Percentiles rank a stretch among this genome's conserved stretches.
phyloP scores from a whole-genome alignment of 345 rosid genomes.

The Chamaenerion angustifolium region DNA sequence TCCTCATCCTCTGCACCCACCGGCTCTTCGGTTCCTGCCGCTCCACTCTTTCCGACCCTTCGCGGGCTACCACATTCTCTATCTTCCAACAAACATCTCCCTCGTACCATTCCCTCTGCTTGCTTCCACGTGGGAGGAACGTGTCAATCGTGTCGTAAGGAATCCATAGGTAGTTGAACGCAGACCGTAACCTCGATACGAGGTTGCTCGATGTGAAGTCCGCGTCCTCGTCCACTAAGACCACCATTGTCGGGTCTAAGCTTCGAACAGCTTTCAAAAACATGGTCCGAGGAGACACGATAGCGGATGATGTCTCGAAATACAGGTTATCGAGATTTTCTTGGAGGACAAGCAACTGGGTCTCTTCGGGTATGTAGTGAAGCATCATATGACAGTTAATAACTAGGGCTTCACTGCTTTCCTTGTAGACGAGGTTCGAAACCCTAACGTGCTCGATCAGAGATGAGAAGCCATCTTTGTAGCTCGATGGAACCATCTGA shows the following conservation, averaged over 20 bases:
- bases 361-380: conserved; percentile 65
- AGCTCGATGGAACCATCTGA: conserved; percentile 36
- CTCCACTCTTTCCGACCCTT: conserved; percentile 66
- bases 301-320: conserved; percentile 12
- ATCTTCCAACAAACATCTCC: conserved; percentile 68
- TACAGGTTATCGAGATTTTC: conserved; percentile 6
- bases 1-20: conserved; percentile 73
- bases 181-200: conserved; percentile 45
- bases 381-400: conserved; percentile 87
- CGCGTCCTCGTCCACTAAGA: conserved; percentile 73
- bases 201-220: conserved; percentile 57
- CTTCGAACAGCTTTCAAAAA: conserved; percentile 51
- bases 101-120: conserved; percentile 76
- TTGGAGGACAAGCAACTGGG: conserved; percentile 7
- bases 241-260: conserved; percentile 50
- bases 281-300: conserved; percentile 26
- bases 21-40: conserved; percentile 50
- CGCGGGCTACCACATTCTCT: conserved; percentile 69
- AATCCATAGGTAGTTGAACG: conserved; percentile 82
- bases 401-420: conserved; percentile 46
- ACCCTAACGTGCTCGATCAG: conserved; percentile 46
- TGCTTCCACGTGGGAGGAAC: conserved; percentile 52
- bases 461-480: conserved; percentile 52
- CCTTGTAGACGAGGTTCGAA: conserved; percentile 35
- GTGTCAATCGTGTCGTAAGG: conserved; percentile 74